Evolutionary conservation across 192 early-diverging fungal species (phyloP).

Genomic region (Coemansia sp.): DNA sequence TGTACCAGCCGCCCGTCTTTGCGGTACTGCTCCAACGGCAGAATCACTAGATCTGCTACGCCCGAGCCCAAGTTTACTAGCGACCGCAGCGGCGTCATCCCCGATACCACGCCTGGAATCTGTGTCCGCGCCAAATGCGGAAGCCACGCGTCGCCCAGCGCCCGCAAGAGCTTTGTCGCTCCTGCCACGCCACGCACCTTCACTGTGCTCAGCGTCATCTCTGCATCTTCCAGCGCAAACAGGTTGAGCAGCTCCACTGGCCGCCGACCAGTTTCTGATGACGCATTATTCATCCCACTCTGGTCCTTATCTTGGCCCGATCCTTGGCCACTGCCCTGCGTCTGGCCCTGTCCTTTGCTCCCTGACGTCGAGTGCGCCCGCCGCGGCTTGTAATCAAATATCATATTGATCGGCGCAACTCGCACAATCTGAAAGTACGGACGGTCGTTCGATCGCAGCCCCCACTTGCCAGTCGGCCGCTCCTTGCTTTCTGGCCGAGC

Average conservation of each 20-base stretch:
- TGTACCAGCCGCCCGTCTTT: slow-evolving; percentile 87
- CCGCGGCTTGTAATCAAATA: slow-evolving; percentile 98
- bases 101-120: slow-evolving; percentile 83
- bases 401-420: slow-evolving; percentile 74
- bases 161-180: slow-evolving; percentile 62
- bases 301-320: neutral
- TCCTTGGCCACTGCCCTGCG: neutral
- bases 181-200: slow-evolving; percentile 80
- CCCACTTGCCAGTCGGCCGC: slow-evolving; percentile 8
- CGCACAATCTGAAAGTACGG: slow-evolving; percentile 63
- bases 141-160: slow-evolving; percentile 75
- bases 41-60: slow-evolving; percentile 84
- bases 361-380: slow-evolving; percentile 66
- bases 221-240: slow-evolving; percentile 87
- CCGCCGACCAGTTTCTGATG: slow-evolving; percentile 6
- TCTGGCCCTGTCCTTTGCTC: neutral
- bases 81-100: slow-evolving; percentile 84
- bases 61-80: slow-evolving; percentile 89
- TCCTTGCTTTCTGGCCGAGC: neutral
- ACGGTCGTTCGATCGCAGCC: slow-evolving; percentile 12
- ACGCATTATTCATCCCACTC: neutral
- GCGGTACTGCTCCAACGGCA: slow-evolving; percentile 92
- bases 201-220: slow-evolving; percentile 80
- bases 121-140: slow-evolving; percentile 93
- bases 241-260: slow-evolving; percentile 77